Evolutionary conservation across 140 eudicot species (phyloP).

Genomic region (Stevia rebaudiana): DNA sequence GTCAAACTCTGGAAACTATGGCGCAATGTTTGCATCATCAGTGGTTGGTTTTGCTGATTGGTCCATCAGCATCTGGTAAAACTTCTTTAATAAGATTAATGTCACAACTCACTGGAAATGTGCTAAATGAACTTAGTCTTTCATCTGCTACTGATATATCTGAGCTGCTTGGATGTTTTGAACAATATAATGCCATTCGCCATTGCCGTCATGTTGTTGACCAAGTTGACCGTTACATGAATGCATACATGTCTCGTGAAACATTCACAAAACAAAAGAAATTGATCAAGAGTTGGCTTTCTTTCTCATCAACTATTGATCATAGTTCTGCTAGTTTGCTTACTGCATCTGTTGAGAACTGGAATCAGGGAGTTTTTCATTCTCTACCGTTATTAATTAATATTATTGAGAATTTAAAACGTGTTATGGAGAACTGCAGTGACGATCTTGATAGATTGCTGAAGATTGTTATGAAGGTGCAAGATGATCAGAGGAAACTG

Average conservation of each 20-base stretch:
- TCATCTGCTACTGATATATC: slow-evolving; percentile 93
- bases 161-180: slow-evolving; percentile 90
- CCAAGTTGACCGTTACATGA: slow-evolving; percentile 59
- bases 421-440: slow-evolving; percentile 29
- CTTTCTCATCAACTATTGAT: slow-evolving; percentile 46
- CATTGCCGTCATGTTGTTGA: slow-evolving; percentile 55
- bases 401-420: slow-evolving; percentile 45
- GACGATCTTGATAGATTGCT: slow-evolving; percentile 54
- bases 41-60: slow-evolving; percentile 87
- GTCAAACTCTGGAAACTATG: slow-evolving; percentile 74
- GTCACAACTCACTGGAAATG: slow-evolving; percentile 79
- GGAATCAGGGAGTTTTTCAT: slow-evolving; percentile 31
- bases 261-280: slow-evolving; percentile 33
- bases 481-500: slow-evolving; percentile 36
- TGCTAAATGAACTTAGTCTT: slow-evolving; percentile 76
- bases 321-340: slow-evolving; percentile 31
- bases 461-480: slow-evolving; percentile 44
- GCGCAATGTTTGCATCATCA: slow-evolving; percentile 65
- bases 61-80: slow-evolving; percentile 92
- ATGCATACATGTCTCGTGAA: slow-evolving; percentile 48
- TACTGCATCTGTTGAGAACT: slow-evolving; percentile 30
- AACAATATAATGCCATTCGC: slow-evolving; percentile 84
- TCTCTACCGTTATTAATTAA: slow-evolving; percentile 42
- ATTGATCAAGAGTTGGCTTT: slow-evolving; percentile 60
- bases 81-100: slow-evolving; percentile 74